A percentile compares a stretch with the other conserved stretches of the same genome.
phyloP scores from a whole-genome alignment of 2,329 filamentous ascomycete genomes.

The Botryotinia calthae region DNA sequence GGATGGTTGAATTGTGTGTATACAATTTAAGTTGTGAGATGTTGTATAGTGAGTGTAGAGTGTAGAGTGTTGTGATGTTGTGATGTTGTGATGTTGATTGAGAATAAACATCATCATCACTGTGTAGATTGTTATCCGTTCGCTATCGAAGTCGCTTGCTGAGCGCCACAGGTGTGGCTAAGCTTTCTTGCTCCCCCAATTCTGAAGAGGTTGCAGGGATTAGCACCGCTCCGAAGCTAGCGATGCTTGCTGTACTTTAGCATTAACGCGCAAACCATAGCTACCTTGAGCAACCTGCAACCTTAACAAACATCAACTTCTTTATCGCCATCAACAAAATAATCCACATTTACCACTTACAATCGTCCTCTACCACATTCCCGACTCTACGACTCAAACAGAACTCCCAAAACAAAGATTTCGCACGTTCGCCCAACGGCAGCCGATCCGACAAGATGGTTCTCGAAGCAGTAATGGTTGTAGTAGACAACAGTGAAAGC shows the following conservation, averaged over 20 bases:
- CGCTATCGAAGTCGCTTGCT: slow-evolving; percentile 1
- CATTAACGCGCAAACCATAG: slow-evolving; percentile 23
- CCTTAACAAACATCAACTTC: slow-evolving; percentile 13
- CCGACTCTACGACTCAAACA: neutral
- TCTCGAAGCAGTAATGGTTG: slow-evolving; percentile 98
- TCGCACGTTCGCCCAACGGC: slow-evolving; percentile 14
- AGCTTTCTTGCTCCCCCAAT: neutral
- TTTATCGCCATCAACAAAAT: slow-evolving; percentile 6
- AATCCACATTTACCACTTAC: neutral
- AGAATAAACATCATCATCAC: neutral
- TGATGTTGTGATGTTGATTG: neutral
- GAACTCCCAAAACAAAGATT: neutral
- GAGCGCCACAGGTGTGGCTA: slow-evolving; percentile 11
- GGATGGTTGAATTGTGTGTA: neutral
- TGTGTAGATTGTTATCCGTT: slow-evolving; percentile 1
- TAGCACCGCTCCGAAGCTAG: neutral
- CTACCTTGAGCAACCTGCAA: slow-evolving; percentile 21
- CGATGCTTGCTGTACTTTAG: slow-evolving; percentile 10
- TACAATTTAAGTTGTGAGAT: neutral
- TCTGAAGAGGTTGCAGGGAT: slow-evolving; percentile 10
- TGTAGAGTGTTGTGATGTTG: neutral
- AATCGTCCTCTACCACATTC: neutral
- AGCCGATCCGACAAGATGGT: slow-evolving; percentile 67
- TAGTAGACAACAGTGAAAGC: slow-evolving; percentile 99
- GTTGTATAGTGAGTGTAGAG: neutral